phyloP scores from a whole-genome alignment of 2,329 filamentous ascomycete genomes.

The Alternaria conjuncta region DNA sequence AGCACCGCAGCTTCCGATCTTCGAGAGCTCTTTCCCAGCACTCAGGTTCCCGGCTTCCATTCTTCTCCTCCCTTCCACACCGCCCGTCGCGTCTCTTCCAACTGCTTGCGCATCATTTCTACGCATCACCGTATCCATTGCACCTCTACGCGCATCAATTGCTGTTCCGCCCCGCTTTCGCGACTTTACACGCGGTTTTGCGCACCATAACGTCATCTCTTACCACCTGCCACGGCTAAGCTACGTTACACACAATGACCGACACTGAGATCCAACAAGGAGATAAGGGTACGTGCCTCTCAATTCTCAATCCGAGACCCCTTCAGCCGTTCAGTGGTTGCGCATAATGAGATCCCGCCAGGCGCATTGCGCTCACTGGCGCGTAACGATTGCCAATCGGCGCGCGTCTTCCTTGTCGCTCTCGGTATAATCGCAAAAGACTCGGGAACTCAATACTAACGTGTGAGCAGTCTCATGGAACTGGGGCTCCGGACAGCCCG shows the following conservation, averaged over 20 bases:
- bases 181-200: constrained; percentile 25
- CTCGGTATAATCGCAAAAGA: constrained; percentile 29
- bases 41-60: constrained; percentile 21
- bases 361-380: constrained; percentile 6
- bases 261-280: constrained; percentile 45
- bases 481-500: constrained; percentile 63
- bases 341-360: neutral
- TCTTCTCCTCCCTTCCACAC: constrained; percentile 30
- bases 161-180: constrained; percentile 20
- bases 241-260: constrained; percentile 37
- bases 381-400: constrained; percentile 4
- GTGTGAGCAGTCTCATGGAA: constrained; percentile 64
- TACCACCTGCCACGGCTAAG: constrained; percentile 18
- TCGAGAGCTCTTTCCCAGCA: constrained; percentile 31
- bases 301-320: neutral
- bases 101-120: constrained; percentile 32
- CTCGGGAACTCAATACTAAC: constrained; percentile 6
- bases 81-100: constrained; percentile 21
- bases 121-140: constrained; percentile 20
- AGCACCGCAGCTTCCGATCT: constrained; percentile 40
- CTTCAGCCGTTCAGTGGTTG: neutral
- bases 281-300: constrained; percentile 43
- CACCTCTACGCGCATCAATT: constrained; percentile 35
- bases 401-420: constrained; percentile 24
- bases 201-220: constrained; percentile 41